Conservation (phyloP, 768 basidiomycete genomes). For the Podaxis sp. region DNA sequence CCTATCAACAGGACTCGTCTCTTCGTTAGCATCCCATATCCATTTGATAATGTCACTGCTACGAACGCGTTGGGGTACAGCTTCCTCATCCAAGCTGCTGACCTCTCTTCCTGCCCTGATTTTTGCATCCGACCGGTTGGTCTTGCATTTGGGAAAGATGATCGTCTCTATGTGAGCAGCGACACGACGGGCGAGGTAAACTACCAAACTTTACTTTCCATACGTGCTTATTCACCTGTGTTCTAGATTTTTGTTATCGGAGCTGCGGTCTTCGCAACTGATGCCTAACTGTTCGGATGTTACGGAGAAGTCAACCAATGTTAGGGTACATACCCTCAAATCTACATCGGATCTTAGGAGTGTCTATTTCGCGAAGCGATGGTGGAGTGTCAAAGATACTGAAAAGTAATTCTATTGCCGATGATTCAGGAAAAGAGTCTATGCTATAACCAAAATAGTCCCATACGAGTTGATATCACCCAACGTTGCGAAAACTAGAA, state of each 20-base stretch:
- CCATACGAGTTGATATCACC: too few species aligned
- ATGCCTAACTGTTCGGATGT: neutral
- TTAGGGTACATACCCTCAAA: neutral
- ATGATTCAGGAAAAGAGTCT: neutral
- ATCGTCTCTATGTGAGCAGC: constrained; percentile 39
- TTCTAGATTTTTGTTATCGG: constrained; percentile 7
- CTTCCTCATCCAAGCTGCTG: constrained; percentile 40
- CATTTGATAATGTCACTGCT: constrained; percentile 16
- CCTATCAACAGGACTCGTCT: neutral
- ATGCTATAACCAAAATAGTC: too few species aligned
- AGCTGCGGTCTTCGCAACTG: neutral
- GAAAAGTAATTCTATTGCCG: neutral
- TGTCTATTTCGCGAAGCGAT: neutral
- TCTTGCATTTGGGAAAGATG: constrained; percentile 36
- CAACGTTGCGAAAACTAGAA: too few species aligned
- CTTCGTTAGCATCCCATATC: constrained; percentile 27
- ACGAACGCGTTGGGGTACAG: constrained; percentile 21
- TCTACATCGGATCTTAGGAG: neutral
- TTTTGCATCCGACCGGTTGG: constrained; percentile 46
- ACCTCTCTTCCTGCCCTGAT: constrained; percentile 38
- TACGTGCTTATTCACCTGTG: neutral
- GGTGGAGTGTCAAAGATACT: neutral
- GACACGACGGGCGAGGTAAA: constrained; percentile 44
- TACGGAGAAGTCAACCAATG: neutral
- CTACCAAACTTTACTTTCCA: neutral